Evolutionary conservation across 495 filamentous ascomycete genomes (phyloP), one percentile per base, ranked within the genome.

Genomic region (Penicillium paxilli): DNA sequence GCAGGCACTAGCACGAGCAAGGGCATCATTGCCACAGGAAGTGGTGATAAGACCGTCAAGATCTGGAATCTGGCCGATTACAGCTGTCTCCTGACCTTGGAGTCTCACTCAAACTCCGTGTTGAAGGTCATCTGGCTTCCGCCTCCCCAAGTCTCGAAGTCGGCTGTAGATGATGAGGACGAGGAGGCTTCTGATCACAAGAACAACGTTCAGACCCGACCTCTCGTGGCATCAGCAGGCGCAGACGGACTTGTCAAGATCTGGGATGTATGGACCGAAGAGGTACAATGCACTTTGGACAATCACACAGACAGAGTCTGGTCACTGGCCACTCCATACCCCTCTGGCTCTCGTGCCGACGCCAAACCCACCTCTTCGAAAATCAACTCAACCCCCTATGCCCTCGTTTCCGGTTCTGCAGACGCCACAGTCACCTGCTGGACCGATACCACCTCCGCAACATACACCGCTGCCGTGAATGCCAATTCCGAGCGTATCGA

Each of bases 211-310:
- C 71, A 71, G 61, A 57, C 69, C 58, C 50, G 79, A 58, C 59
- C 78, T 78, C 52, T 92, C 23, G 79, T 96, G 26, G 95, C 90
- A 9, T 91, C 86, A 52, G 92, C 95, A 6, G 95, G 90, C 26
- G 93, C 91, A 40, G 94, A 99, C 71, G 92, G 92, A n/a, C 77
- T 99, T 5, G 91, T 99, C 42, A 99, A 98, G 70, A 79, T 98
- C 46, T 99, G 94, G 94, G 89, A 94, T 54, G 85, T 87, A 7
- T 73, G 77, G 53, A 80, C 69, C 9, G 91, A 92, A n/a, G 94
- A 98, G 69, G 80, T 83, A 4, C 88, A 88, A 41, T 84, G 86
- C 52, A 98, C 94, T 4, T 78, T 99, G 11, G 95, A 99, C 70
- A 97, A 97, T 71, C 94, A 99, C 71, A 87, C 87, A 55, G 94